These are phyloP conservation scores for Ganoderma leucocontextum DNA, from an alignment of 1,284 basidiomycete species.

Conservation along the genomic window DNA sequence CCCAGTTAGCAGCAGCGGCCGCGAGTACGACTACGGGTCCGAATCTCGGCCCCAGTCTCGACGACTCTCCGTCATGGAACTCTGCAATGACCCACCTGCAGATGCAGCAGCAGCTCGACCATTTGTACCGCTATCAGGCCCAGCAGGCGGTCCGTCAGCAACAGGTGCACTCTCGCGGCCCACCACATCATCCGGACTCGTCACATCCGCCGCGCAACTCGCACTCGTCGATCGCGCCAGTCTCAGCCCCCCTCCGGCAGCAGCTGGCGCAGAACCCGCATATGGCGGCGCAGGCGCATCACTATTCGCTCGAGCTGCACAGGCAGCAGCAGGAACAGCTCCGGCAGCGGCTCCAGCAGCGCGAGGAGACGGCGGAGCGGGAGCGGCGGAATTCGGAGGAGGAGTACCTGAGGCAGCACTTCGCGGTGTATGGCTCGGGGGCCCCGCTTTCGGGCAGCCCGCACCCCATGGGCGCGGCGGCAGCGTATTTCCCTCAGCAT, in stretches of 20 bases:
- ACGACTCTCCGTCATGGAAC: conserved; percentile 83
- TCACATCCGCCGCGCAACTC: conserved; percentile 54
- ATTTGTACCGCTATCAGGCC: conserved; percentile 40
- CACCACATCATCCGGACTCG: conserved; percentile 57
- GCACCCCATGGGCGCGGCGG: conserved; percentile 19
- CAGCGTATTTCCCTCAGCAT: conserved; percentile 30
- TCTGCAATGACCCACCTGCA: conserved; percentile 71
- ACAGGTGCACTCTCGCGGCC: conserved; percentile 51
- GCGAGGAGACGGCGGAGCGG: conserved; percentile 35
- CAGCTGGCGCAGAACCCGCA: conserved; percentile 31
- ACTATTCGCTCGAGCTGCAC: conserved; percentile 54
- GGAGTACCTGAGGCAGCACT: conserved; percentile 30
- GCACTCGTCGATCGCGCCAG: conserved; percentile 53
- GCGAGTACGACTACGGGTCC: conserved; percentile 65
- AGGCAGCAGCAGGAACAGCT: conserved; percentile 54
- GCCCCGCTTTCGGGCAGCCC: conserved; percentile 33
- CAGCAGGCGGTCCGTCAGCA: conserved; percentile 31
- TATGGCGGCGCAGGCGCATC: conserved; percentile 35
- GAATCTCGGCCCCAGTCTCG: conserved; percentile 79
- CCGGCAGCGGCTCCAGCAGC: conserved; percentile 29
- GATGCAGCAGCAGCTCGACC: conserved; percentile 44
- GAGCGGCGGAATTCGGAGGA: conserved; percentile 36
- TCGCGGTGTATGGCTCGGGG: conserved; percentile 31
- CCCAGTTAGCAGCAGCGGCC: conserved; percentile 40
- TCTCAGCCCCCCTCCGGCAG: conserved; percentile 36